These are phyloP conservation scores for Claviceps africana DNA, from an alignment of 2,329 filamentous ascomycete genomes.

Conservation along the genomic window DNA sequence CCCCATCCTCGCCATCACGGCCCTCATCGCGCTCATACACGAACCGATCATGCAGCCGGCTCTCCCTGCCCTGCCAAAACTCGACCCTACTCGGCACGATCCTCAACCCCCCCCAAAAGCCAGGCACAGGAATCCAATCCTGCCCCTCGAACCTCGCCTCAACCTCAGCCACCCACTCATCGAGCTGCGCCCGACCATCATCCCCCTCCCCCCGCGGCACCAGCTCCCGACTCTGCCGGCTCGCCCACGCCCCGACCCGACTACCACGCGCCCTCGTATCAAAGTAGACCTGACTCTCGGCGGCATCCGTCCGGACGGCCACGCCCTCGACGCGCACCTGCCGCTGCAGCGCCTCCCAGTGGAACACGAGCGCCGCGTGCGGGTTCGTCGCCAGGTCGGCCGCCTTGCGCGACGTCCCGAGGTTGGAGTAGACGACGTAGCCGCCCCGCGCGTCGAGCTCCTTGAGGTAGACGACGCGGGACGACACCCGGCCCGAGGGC, in stretches of 20 bases:
- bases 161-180: slow-evolving; percentile 61
- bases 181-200: slow-evolving; percentile 60
- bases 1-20: slow-evolving; percentile 16
- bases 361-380: slow-evolving; percentile 74
- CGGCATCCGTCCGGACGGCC: too few relatives aligned
- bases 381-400: slow-evolving; percentile 58
- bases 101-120: slow-evolving; percentile 87
- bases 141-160: slow-evolving; percentile 60
- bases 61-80: slow-evolving; percentile 91
- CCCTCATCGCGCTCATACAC: slow-evolving; percentile 53
- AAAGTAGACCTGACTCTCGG: slow-evolving; percentile 61
- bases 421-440: slow-evolving; percentile 91
- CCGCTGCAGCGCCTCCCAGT: slow-evolving; percentile 74
- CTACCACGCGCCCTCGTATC: slow-evolving; percentile 62
- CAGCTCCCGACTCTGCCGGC: slow-evolving; percentile 70
- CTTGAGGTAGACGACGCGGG: slow-evolving; percentile 86
- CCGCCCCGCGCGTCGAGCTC: slow-evolving; percentile 64
- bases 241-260: slow-evolving; percentile 85
- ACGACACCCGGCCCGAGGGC: slow-evolving; percentile 70
- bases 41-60: slow-evolving; percentile 86
- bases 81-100: slow-evolving; percentile 77
- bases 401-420: slow-evolving; percentile 60
- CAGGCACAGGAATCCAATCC: slow-evolving; percentile 76
- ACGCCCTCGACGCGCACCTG: slow-evolving; percentile 82
- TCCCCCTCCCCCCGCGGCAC: slow-evolving; percentile 31